These are phyloP conservation scores for Plantago major DNA, from an alignment of 257 asterid species.

Conservation along the genomic window DNA sequence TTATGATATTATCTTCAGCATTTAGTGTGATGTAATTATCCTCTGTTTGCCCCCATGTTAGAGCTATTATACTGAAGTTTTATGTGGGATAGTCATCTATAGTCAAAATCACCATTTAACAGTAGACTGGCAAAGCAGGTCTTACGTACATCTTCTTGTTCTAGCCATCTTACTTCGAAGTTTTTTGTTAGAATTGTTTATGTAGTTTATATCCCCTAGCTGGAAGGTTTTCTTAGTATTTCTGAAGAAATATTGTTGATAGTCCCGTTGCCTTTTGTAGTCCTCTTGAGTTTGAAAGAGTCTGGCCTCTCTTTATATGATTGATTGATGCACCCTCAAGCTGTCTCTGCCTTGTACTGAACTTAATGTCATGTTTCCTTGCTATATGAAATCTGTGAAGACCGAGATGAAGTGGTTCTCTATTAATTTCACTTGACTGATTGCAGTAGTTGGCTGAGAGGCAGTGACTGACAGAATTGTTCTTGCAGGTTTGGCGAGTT, in stretches of 20 bases:
- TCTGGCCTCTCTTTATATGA: conserved; percentile 1
- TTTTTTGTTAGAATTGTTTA: too few relatives aligned
- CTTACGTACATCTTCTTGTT: too few relatives aligned
- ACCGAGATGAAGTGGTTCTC: background rate
- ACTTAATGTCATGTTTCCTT: background rate
- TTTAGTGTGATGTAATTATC: too few relatives aligned
- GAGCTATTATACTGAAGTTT: too few relatives aligned
- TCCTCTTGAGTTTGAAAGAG: background rate
- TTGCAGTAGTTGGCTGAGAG: background rate
- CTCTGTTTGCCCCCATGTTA: too few relatives aligned
- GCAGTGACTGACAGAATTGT: conserved; percentile 9
- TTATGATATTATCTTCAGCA: conserved; percentile 3
- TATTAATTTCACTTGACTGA: background rate
- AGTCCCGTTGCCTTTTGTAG: background rate
- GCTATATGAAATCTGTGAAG: background rate
- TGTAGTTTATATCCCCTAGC: too few relatives aligned
- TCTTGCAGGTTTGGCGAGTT: conserved; percentile 72
- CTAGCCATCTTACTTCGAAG: too few relatives aligned
- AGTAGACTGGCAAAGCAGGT: too few relatives aligned
- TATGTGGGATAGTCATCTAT: too few relatives aligned
- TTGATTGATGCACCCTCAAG: conserved; percentile 14
- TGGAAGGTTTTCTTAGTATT: too few relatives aligned
- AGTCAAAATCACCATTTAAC: too few relatives aligned
- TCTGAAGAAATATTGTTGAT: background rate
- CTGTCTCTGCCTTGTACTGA: background rate